Percentiles rank a stretch among this genome's conserved stretches.
Evolutionary conservation across 2,329 filamentous ascomycete species (phyloP).

Genomic region (Aspergillus candidus): DNA sequence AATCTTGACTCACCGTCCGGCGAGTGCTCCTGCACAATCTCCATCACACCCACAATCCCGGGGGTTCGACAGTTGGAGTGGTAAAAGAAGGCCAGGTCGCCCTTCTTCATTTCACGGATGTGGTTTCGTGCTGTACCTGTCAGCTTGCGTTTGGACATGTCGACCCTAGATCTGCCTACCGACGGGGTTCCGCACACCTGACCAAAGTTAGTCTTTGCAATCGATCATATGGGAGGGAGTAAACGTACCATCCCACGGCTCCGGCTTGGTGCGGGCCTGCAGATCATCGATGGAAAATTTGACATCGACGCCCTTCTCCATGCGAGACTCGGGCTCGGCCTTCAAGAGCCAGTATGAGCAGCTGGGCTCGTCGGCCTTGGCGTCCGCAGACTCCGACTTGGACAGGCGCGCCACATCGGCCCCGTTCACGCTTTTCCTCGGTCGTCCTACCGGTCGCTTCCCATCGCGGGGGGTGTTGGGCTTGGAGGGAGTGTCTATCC

Average conservation of each 20-base stretch:
- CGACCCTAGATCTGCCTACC: slow-evolving; percentile 26
- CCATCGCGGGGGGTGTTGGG: slow-evolving; percentile 16
- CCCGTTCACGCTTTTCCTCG: slow-evolving; percentile 20
- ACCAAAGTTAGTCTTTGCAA: slow-evolving; percentile 3
- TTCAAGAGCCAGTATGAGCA: slow-evolving; percentile 73
- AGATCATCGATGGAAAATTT: slow-evolving; percentile 94
- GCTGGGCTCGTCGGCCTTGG: slow-evolving; percentile 16
- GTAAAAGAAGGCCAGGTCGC: slow-evolving; percentile 94
- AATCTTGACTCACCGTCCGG: slow-evolving; percentile 59
- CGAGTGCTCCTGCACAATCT: slow-evolving; percentile 77
- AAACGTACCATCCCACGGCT: slow-evolving; percentile 80
- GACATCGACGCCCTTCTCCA: slow-evolving; percentile 82
- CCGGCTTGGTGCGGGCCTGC: slow-evolving; percentile 62
- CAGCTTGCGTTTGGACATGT: slow-evolving; percentile 7
- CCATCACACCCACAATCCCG: slow-evolving; percentile 81
- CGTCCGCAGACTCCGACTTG: slow-evolving; percentile 12
- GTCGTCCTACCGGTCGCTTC: slow-evolving; percentile 18
- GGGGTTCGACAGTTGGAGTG: slow-evolving; percentile 89
- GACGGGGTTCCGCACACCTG: slow-evolving; percentile 42
- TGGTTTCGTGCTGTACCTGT: slow-evolving; percentile 66
- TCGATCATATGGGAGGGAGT: not conserved
- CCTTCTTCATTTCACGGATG: slow-evolving; percentile 82
- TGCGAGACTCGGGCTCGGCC: slow-evolving; percentile 77
- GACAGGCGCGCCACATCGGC: slow-evolving; percentile 9
- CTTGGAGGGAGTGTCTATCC: slow-evolving; percentile 12